Evolutionary conservation across 2,329 filamentous ascomycete genomes (phyloP), one percentile per base, ranked within the genome.

Genomic region (Pseudopyricularia javanii): DNA sequence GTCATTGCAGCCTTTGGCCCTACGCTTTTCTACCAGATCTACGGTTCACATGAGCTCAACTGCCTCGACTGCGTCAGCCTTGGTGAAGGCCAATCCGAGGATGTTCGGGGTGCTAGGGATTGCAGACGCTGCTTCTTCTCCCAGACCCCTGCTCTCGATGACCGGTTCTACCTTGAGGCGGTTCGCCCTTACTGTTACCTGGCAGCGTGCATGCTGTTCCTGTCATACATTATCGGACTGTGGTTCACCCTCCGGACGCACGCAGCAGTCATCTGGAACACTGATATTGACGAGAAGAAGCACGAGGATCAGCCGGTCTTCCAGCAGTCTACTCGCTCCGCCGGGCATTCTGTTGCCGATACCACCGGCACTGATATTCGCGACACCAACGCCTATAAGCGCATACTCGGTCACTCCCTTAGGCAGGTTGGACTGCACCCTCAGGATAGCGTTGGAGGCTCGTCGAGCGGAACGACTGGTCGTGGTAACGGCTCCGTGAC

Each of bases 1-100:
- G 87, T 95, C 37, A 93, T 98, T 60, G 91, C 88, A 56, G 89
- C 91, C 8, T 98, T 98, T 68, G 86, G 91, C 0, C 93, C 93
- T 3, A 98, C 93, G 0, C 72, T 98, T 14, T 98, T 98, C 70
- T 98, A 97, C 69, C 91, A 98, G 64, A 95, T 98, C 57, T 97
- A 97, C 67, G 94, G 93, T 60, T 95, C 90, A 49, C 93, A 98
- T 64, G 90, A 98, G 70, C 79, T 98, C 51, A 93, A 89, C 62
- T 98, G 93, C 63, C 80, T 81, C 54, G 79, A 78, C 53, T 83
- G 78, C 56, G 70, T 78, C 49, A 76, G 82, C 56, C 71, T 68
- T 52, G 66, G 64, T 33, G 50, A 45, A 17, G 35, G 35, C 34
- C 8, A 22, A n/a, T 24, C 24, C 11, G 17, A 24, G 11, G 66